Evolutionary conservation across 1,139 yeast genomes (phyloP), one percentile per base, ranked within the genome.

Genomic region (Trichomonascaceae sp.): DNA sequence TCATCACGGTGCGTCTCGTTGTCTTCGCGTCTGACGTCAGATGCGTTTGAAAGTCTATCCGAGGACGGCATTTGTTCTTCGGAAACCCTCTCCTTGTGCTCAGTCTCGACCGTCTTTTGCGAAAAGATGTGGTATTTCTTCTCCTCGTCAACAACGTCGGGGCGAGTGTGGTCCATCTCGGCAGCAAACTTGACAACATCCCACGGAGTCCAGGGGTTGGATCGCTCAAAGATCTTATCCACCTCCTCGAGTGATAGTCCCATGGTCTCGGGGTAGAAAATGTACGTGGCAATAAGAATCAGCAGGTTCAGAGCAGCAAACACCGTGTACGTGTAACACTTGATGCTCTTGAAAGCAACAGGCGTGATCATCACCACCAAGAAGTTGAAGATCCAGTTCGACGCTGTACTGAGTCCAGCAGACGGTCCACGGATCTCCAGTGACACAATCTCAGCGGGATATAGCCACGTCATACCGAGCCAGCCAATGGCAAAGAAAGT

Each of bases 241-340:
- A 41, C 40, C 48, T 73, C 78, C 51, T 74, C 80, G 49, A 74
- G 60, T 16, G 76, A 59, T 48, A 77, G 64, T 38, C 74, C 74
- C 5, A 76, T 70, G 16, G 79, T 73, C 57, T 74, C 80, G 23
- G 80, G 79, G 50, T 69, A 73, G 57, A 69, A 76, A 63, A 79
- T 26, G 33, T 39, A 43, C 13, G 45, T 42, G n/a, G 41, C 41
- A 8, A 44, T 33, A 11, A 43, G 33, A 27, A 45, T 44, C 22
- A 37, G 26, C 20, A 60, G 53, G 42, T 71, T 71, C 36, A 70
- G 55, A 5, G 44, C 60, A 13, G 60, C 55, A 42, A 58, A 63
- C 22, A 64, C 59, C 5, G 59, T 51, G 53, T 68, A 69, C 23
- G 69, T 65, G 42, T 64, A 63, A 50, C 64, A 59, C 14, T 56